Base-by-base conservation (phyloP, 805 yeast species). In the Suhomyces vadensis region DNA sequence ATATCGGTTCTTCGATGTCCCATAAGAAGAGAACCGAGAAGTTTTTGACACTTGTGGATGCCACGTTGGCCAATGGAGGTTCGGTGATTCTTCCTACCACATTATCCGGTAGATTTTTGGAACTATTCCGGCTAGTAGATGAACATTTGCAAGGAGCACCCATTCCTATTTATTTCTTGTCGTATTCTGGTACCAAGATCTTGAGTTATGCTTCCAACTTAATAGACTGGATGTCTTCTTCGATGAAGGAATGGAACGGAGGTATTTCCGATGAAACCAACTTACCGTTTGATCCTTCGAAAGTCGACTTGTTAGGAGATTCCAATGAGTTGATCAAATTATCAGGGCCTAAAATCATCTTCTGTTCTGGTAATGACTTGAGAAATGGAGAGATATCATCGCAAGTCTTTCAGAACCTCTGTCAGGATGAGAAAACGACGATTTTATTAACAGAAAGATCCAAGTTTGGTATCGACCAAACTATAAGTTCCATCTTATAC, bases 191-290 rank as follows among this genome's bases (percentile, higher is more conserved):
- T 20, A 80, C 89, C 3, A 82, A 92, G 56, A 75, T 85, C 3
- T 63, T 94, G 44, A 77, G 85, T 20, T 88, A 86, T 58, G 96
- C 97, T 0, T 79, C 88, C 10, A 85, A 90, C 44, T 86, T 94
- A 84, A 67, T 92, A 22, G 99, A 94, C 67, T 94, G 98, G 98
- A 85, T 94, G 90, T 82, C 95, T 0, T 79, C 92, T 0, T 76
- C 83, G n/a, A 78, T 87, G 20, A 85, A 86, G 53, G 85, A 82
- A 37, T 90, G 96, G 92, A 47, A 50, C 5, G 54, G 48, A 8
- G 48, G 48, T 5, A 36, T 42, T 5, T 46, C 50, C 11, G 69
- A 76, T 6, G 75, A 79, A 48, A 83, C 83, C 42, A 78, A 77
- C 43, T 77, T 85, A 2, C 96, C 97, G 1, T 91, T 92, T 58